phyloP scores from a whole-genome alignment of 2,329 filamentous ascomycete species.

The Whalleya microplaca region DNA sequence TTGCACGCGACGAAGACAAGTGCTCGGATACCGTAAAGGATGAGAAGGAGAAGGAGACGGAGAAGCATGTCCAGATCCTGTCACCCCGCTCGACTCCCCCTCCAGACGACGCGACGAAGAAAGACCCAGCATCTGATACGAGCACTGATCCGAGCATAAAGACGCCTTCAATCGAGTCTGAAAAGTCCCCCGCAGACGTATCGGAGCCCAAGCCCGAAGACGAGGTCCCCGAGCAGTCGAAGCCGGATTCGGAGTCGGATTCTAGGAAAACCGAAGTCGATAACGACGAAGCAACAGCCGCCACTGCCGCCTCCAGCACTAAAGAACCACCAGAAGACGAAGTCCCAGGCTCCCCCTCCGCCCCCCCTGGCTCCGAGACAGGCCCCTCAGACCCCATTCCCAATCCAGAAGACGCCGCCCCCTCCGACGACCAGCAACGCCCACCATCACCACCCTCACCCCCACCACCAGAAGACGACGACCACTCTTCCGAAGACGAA shows the following conservation, averaged over 20 bases:
- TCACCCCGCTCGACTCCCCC: slow-evolving; percentile 15
- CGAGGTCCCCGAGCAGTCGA: slow-evolving; percentile 26
- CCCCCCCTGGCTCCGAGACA: slow-evolving; percentile 32
- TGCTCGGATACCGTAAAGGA: too few species aligned
- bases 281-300: background rate
- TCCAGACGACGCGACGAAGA: slow-evolving; percentile 10
- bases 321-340: too few species aligned
- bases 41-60: slow-evolving; percentile 11
- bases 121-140: slow-evolving; percentile 17
- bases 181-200: slow-evolving; percentile 5
- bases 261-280: slow-evolving; percentile 22
- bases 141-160: slow-evolving; percentile 13
- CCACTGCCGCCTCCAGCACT: slow-evolving; percentile 13
- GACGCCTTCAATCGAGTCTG: slow-evolving; percentile 19
- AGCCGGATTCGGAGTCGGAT: slow-evolving; percentile 8
- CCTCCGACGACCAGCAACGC: too few species aligned
- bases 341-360: too few species aligned
- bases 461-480: slow-evolving; percentile 12
- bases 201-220: slow-evolving; percentile 8
- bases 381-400: too few species aligned
- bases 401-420: too few species aligned
- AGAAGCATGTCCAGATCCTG: slow-evolving; percentile 43
- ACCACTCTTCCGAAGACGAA: slow-evolving; percentile 24
- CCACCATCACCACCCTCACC: too few species aligned
- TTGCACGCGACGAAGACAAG: too few species aligned